Conservation (phyloP, 2,329 filamentous ascomycete genomes). For the Pestalotiopsis fici region DNA sequence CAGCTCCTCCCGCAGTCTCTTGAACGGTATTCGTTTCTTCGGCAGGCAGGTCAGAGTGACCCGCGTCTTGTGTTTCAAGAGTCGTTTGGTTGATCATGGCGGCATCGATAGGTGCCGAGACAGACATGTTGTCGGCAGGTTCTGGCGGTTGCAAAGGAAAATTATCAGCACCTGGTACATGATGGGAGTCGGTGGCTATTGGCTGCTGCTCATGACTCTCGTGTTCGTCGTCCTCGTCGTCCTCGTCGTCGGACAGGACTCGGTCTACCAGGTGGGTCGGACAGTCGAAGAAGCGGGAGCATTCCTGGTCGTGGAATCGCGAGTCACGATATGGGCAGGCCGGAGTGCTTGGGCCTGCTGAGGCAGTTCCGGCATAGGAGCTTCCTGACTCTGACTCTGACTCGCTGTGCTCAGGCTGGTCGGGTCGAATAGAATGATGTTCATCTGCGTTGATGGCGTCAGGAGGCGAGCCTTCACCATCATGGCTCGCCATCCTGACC, state of each 20-base stretch:
- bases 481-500: slow-evolving; percentile 4
- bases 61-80: background rate
- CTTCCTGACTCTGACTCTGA: slow-evolving; percentile 31
- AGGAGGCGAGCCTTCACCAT: slow-evolving; percentile 1
- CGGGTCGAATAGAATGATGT: background rate
- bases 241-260: slow-evolving; percentile 11
- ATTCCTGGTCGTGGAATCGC: slow-evolving; percentile 43
- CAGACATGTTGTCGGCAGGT: background rate
- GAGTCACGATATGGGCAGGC: slow-evolving; percentile 40
- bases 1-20: background rate
- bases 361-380: slow-evolving; percentile 40
- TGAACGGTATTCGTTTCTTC: background rate
- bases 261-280: slow-evolving; percentile 46
- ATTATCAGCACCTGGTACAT: background rate
- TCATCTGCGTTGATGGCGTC: background rate
- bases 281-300: slow-evolving; percentile 49
- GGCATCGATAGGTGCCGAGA: background rate
- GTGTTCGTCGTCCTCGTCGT: background rate
- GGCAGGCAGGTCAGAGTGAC: background rate
- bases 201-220: background rate
- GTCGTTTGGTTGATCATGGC: background rate
- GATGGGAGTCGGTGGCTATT: background rate
- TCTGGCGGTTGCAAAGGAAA: background rate
- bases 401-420: slow-evolving; percentile 9
- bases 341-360: slow-evolving; percentile 14